A percentile compares a stretch with the other conserved stretches of the same genome.
Evolutionary conservation across 345 rosid species (phyloP).

Genomic region (Rhizophora apiculata): DNA sequence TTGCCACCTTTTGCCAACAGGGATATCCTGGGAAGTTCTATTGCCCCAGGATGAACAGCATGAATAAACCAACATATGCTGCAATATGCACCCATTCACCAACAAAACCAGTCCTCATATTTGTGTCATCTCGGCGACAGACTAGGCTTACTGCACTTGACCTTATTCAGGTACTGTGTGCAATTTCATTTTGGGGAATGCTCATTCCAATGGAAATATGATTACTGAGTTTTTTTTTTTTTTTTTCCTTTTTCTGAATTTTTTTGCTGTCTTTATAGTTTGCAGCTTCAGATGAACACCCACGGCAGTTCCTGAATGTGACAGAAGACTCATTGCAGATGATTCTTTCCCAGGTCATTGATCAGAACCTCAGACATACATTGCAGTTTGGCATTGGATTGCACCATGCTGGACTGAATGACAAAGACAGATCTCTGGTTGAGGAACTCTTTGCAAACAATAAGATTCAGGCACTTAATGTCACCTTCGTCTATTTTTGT

Average conservation of each 20-base stretch:
- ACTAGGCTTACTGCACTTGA: conserved; percentile 97
- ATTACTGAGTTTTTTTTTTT: background rate
- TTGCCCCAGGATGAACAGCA: conserved; percentile 95
- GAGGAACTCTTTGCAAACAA: conserved; percentile 96
- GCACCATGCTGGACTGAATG: conserved; percentile 97
- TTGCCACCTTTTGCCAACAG: conserved; percentile 32
- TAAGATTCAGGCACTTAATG: conserved; percentile 76
- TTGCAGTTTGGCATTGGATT: conserved; percentile 95
- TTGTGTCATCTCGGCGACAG: conserved; percentile 97
- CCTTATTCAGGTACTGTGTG: conserved; percentile 77
- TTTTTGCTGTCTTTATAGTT: conserved; percentile 33
- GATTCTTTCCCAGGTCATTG: conserved; percentile 90
- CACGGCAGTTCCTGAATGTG: conserved; percentile 79
- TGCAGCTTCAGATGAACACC: conserved; percentile 96
- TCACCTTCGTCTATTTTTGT: conserved; percentile 15
- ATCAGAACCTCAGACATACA: conserved; percentile 91
- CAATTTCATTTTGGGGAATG: conserved; percentile 15
- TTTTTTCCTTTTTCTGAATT: background rate
- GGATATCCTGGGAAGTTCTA: conserved; percentile 97
- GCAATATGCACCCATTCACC: conserved; percentile 98
- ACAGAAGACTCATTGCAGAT: conserved; percentile 87
- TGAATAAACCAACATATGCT: conserved; percentile 99
- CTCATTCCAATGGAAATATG: background rate
- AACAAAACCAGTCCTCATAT: conserved; percentile 89
- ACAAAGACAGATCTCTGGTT: conserved; percentile 85